Base-by-base conservation (phyloP, 78 protist species). In the Dictyostelium discoideum region DNA sequence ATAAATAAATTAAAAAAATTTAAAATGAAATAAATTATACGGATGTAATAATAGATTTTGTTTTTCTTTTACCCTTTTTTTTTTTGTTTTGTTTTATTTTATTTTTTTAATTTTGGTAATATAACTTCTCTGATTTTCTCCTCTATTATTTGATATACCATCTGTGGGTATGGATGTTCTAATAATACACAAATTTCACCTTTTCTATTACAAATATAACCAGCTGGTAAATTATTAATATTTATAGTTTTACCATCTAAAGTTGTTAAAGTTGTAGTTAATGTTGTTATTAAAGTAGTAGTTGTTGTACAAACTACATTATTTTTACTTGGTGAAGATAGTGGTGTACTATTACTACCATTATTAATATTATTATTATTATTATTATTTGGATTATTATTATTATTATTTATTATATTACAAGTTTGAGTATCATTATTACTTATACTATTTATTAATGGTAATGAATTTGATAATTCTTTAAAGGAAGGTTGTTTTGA, bases 161-260 rank as follows among this genome's bases (percentile, higher is more conserved):
- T 87, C 32, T 87, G 93, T 24, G 93, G 93, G 14, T 87, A 87
- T 14, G 93, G 93, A 65, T 87, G 93, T 65, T 87, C 86, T 18
- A 87, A 40, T 60, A 87, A 60, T 3, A 87, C 72, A 87, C 93
- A 87, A 44, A 87, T 79, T 44, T 72, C 93, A n/a, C 93, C 93
- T 79, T 63, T 87, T 29, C 82, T 87, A 22, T 87, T 72, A 65
- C 79, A 82, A 54, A 82, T 82, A 54, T 82, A 82, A 29, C 86
- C 86, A 50, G 86, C 74, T 39, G 67, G 67, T 18, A 54, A 39
- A 32, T 54, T 24, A 16, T 82, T 82, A 11, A 69, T 69, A 69
- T 69, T 69, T 26, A 69, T 24, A 0, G 77, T 69, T 26, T 69
- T 69, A 20, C 69, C 69, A 60, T 60, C 69, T 60, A 60, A 60